These are phyloP conservation scores for Paecilomyces niveus DNA, from an alignment of 2,329 filamentous ascomycete species.

Conservation along the genomic window DNA sequence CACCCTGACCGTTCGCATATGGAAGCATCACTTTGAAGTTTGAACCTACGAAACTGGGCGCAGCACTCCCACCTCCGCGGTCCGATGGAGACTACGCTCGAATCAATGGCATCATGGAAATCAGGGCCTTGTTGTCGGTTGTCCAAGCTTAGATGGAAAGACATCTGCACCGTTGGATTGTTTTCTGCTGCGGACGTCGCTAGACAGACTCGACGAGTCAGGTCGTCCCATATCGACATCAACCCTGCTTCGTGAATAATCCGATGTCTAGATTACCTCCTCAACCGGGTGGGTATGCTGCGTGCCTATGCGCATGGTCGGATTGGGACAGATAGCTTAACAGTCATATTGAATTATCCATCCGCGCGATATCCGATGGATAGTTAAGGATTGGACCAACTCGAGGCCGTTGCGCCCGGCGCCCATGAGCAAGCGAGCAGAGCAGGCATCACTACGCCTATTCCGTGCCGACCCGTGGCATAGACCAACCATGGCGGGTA, in stretches of 20 bases:
- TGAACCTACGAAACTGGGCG: background rate
- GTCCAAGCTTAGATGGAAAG: background rate
- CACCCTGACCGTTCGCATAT: constrained; percentile 7
- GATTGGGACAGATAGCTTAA: background rate
- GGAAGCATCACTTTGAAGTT: constrained; percentile 17
- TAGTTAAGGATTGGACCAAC: background rate
- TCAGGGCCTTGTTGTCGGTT: background rate
- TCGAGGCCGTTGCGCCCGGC: background rate
- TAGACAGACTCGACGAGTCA: background rate
- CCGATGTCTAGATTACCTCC: background rate
- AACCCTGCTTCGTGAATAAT: background rate
- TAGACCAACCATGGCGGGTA: background rate
- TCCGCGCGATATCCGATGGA: background rate
- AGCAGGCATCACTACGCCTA: background rate
- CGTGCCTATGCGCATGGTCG: background rate
- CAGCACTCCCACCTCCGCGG: background rate
- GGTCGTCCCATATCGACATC: background rate
- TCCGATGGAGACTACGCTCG: background rate
- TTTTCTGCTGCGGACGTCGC: background rate
- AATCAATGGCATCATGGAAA: background rate
- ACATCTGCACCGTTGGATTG: too few relatives aligned
- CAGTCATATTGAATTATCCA: background rate
- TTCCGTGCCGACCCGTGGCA: background rate
- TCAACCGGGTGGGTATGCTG: background rate
- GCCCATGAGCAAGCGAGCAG: background rate